phyloP scores from a whole-genome alignment of 208 protist genomes.

The Trichomonas tenax region DNA sequence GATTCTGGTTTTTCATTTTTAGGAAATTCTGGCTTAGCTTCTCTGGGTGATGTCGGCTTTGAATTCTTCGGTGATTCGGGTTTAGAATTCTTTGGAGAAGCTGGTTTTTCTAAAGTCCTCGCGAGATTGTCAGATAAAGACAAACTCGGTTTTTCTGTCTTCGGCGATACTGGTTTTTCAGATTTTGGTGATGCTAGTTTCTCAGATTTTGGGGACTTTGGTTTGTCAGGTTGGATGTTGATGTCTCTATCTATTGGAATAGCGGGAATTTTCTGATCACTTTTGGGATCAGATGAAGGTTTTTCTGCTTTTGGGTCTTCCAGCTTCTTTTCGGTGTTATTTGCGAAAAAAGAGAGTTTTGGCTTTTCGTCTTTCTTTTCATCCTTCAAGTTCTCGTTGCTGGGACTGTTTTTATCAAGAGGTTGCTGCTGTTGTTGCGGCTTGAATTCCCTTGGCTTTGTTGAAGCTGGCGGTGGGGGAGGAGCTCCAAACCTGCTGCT shows the following conservation, averaged over 20 bases:
- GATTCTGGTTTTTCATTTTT: not conserved
- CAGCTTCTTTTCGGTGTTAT: not conserved
- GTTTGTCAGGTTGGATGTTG: not conserved
- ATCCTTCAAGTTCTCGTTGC: not conserved
- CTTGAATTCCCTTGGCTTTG: not conserved
- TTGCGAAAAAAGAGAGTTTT: not conserved
- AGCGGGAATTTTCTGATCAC: not conserved
- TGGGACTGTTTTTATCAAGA: not conserved
- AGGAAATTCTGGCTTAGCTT: not conserved
- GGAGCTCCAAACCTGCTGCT: not conserved
- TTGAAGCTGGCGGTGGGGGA: not conserved
- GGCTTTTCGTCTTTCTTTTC: not conserved
- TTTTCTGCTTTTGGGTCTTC: not conserved
- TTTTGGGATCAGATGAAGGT: too few relatives aligned
- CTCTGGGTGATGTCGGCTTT: not conserved
- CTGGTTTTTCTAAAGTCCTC: not conserved
- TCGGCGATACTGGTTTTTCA: too few relatives aligned
- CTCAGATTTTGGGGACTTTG: not conserved
- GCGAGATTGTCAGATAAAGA: too few relatives aligned
- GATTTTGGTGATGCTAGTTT: too few relatives aligned
- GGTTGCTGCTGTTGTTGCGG: not conserved
- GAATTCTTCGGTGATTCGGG: too few relatives aligned
- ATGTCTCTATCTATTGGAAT: not conserved
- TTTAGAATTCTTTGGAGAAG: not conserved
- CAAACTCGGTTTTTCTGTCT: not conserved